Conservation (phyloP, 331 rosid genomes). For the Rhamnella rubrinervis region DNA sequence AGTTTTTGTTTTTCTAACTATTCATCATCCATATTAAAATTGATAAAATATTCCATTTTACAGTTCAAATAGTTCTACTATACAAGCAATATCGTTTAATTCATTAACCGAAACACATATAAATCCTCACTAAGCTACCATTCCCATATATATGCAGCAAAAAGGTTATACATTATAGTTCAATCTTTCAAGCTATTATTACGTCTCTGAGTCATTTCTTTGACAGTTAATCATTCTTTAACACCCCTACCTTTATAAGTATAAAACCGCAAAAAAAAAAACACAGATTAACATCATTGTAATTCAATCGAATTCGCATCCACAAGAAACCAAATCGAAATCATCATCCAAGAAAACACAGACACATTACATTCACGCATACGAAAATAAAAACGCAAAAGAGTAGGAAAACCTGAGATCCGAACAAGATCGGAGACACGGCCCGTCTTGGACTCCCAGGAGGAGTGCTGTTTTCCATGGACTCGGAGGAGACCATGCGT, state of each 20-base stretch:
- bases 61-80: background rate
- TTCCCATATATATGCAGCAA: background rate
- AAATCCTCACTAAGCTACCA: background rate
- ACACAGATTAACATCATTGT: no score
- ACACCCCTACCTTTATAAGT: background rate
- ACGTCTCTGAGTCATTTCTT: background rate
- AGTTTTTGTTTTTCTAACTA: no score
- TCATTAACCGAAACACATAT: background rate
- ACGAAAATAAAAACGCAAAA: background rate
- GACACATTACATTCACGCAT: background rate
- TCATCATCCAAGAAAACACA: no score
- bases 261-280: no score
- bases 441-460: constrained; percentile 69
- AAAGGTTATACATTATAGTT: background rate
- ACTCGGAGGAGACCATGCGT: constrained; percentile 55
- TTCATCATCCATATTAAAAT: background rate
- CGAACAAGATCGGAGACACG: constrained; percentile 69
- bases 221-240: background rate
- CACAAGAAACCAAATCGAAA: background rate
- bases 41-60: background rate
- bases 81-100: no score
- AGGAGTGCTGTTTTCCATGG: constrained; percentile 67
- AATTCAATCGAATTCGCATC: background rate
- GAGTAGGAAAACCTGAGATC: constrained; percentile 60
- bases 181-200: background rate